Conservation (phyloP, 2,329 filamentous ascomycete species). For the Penicillium sp. region DNA sequence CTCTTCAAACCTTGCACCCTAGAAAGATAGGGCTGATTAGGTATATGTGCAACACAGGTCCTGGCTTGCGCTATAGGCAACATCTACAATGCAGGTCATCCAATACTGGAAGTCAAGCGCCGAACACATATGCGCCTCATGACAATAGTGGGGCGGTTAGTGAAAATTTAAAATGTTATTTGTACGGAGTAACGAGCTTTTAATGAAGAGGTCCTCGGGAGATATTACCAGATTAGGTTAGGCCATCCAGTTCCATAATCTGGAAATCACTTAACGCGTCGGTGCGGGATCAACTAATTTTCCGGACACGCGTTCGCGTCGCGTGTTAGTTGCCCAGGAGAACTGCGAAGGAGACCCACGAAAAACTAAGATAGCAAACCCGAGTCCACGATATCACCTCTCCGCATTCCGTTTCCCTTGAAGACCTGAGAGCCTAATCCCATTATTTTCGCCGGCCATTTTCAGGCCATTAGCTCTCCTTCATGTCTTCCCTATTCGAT, state of each 20-base stretch:
- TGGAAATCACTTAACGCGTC: conserved; percentile 38
- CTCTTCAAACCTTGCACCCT: too few species aligned
- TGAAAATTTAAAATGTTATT: neutral
- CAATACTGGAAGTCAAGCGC: neutral
- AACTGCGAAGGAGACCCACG: conserved; percentile 17
- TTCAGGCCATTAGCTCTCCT: conserved; percentile 24
- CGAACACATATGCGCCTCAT: neutral
- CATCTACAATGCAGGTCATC: too few species aligned
- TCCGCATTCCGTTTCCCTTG: conserved; percentile 10
- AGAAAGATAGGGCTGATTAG: too few species aligned
- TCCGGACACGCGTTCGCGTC: conserved; percentile 25
- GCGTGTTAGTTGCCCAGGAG: conserved; percentile 26
- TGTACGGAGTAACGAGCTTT: neutral
- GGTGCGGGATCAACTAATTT: conserved; percentile 13
- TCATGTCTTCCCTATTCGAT: conserved; percentile 43
- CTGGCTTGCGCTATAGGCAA: too few species aligned
- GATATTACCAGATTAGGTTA: neutral
- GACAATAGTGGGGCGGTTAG: neutral
- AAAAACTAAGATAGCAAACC: conserved; percentile 18
- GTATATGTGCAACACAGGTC: too few species aligned
- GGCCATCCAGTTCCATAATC: neutral
- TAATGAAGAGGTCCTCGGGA: neutral
- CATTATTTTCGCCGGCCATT: conserved; percentile 25
- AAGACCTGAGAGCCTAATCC: conserved; percentile 4
- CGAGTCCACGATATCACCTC: conserved; percentile 7